phyloP scores from a whole-genome alignment of 495 filamentous ascomycete species.

The Neurospora pannonica region DNA sequence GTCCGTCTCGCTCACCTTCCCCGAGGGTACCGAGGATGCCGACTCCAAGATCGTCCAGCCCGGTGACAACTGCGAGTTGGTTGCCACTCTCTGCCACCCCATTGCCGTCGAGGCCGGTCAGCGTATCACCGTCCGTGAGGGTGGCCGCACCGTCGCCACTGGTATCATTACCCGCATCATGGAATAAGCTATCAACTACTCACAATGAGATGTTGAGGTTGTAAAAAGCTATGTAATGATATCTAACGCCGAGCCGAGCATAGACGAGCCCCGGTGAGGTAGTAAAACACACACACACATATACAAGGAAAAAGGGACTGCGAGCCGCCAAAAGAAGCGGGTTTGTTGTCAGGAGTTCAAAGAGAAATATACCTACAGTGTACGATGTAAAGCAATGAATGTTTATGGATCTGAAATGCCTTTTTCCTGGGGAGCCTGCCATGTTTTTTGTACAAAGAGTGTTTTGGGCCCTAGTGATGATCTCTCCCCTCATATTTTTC shows the following conservation, averaged over 20 bases:
- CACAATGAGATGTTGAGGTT: neutral
- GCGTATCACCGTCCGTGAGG: slow-evolving; percentile 95
- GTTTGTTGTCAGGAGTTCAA: neutral
- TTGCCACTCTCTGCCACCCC: slow-evolving; percentile 67
- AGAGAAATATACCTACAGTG: slow-evolving; percentile 1
- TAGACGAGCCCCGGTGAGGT: neutral
- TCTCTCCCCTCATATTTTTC: slow-evolving; percentile 23
- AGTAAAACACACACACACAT: neutral
- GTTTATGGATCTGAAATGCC: slow-evolving; percentile 5
- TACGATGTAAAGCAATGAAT: slow-evolving; percentile 14
- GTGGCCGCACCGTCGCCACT: slow-evolving; percentile 86
- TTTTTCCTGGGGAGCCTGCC: slow-evolving; percentile 3
- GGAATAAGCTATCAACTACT: slow-evolving; percentile 34
- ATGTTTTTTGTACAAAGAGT: slow-evolving; percentile 6
- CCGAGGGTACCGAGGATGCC: slow-evolving; percentile 61
- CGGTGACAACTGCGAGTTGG: slow-evolving; percentile 97
- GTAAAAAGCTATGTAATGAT: neutral
- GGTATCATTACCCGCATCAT: slow-evolving; percentile 83
- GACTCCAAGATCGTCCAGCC: slow-evolving; percentile 76
- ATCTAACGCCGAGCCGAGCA: neutral
- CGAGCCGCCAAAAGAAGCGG: neutral
- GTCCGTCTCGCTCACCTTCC: slow-evolving; percentile 69
- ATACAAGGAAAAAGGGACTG: neutral
- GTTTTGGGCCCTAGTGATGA: slow-evolving; percentile 12
- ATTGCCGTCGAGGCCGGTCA: slow-evolving; percentile 80